Base-by-base conservation (phyloP, 106 monocot genomes). In the Apostasia ramifera region DNA sequence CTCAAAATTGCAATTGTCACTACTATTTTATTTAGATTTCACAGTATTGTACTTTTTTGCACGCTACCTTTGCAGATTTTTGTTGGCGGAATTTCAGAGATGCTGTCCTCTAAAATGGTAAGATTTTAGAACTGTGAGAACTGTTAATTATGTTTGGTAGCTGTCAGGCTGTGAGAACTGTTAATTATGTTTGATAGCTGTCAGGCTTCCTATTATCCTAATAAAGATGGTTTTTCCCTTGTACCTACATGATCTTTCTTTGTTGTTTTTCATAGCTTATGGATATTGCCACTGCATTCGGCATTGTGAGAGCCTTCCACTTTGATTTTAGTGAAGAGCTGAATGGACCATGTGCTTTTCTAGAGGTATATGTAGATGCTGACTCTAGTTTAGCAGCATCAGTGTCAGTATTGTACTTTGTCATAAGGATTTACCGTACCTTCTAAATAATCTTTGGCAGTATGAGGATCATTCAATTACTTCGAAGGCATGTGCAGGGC, bases 401-500 rank as follows among this genome's bases (percentile, higher is more conserved):
- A 43, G 26, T 55, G 46, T 52, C 52, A 67, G 45, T 46, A 4
- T 65, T 3, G 13, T n/a, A 48, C 2, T 10, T 5, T 55, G 41
- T 44, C 12, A 44, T 66, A 56, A 43, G 41, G 26, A 47, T 6
- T 56, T 57, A 39, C 47, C 38, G 56, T 70, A 40, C 48, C 40
- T 57, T 40, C 12, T 50, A 1, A 55, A 8, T 71, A 71, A 53
- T n/a, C 61, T 59, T 55, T 77, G 13, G 44, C 77, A 98, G 98
- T 98, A 88, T 78, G 71, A 70, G 46, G 98, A 98, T 76, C 83
- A 74, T 57, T 85, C 83, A 0, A 52, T 85, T 45, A 98, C 98
- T 69, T 67, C 73, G 12, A 90, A 83, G 59, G 98, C 98, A 48
- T 85, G 93, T 81, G 83, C 85, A 49, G 89, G 98, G 54, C 68